phyloP scores from a whole-genome alignment of 139 green algal species.

The Chlorella sp. region DNA sequence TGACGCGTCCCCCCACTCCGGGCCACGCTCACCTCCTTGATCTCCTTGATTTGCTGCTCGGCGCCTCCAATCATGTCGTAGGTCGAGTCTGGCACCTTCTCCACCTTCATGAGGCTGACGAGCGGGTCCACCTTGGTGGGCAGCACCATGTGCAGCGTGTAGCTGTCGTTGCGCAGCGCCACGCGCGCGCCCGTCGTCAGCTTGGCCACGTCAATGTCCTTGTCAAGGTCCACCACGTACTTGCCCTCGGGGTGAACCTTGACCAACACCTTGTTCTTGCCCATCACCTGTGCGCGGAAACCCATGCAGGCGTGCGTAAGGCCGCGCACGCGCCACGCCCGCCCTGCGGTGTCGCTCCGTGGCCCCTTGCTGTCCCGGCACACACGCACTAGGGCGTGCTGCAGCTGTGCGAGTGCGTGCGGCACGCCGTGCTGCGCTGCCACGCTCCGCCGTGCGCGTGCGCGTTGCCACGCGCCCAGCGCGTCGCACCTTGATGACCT shows the following conservation, averaged over 20 bases:
- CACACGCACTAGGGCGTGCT: too few relatives aligned
- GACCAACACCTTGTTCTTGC: slow-evolving; percentile 98
- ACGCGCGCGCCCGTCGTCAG: slow-evolving; percentile 78
- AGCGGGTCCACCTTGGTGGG: slow-evolving; percentile 85
- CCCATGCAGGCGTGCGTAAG: too few relatives aligned
- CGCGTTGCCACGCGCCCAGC: too few relatives aligned
- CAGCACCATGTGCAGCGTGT: slow-evolving; percentile 93
- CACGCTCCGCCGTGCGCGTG: too few relatives aligned
- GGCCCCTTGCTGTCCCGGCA: too few relatives aligned
- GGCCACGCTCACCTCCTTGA: slow-evolving; percentile 89
- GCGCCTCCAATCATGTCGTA: slow-evolving; percentile 99
- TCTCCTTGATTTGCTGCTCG: slow-evolving; percentile 99
- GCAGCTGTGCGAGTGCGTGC: too few relatives aligned
- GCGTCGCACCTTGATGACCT: slow-evolving; percentile 93
- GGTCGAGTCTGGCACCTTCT: slow-evolving; percentile 99
- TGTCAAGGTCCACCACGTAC: slow-evolving; percentile 97
- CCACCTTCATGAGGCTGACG: slow-evolving; percentile 94
- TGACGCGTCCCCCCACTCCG: too few relatives aligned
- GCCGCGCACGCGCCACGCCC: too few relatives aligned
- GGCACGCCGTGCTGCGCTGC: too few relatives aligned
- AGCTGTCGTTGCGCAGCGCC: slow-evolving; percentile 95
- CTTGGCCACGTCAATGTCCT: slow-evolving; percentile 78
- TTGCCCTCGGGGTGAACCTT: slow-evolving; percentile 99
- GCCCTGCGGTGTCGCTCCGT: too few relatives aligned
- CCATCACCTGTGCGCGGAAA: slow-evolving; percentile 96